Conservation (phyloP, 257 asterid species). For the Cinchona pubescens region DNA sequence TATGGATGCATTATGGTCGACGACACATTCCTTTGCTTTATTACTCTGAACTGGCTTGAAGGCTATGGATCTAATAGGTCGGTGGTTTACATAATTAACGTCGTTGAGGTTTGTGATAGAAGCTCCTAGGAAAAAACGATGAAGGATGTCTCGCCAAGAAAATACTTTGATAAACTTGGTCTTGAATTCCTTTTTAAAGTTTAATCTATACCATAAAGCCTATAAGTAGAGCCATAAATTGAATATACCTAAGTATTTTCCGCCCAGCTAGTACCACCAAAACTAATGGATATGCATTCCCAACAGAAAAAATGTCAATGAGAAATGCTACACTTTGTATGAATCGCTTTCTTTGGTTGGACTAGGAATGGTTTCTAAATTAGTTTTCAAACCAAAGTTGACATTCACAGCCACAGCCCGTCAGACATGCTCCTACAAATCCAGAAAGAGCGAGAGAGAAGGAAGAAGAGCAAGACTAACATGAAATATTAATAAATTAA, state of each 20-base stretch:
- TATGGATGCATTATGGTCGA: neutral
- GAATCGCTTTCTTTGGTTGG: neutral
- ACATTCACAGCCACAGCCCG: neutral
- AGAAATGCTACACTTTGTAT: too few relatives aligned
- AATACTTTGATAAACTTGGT: too few relatives aligned
- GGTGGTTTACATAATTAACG: neutral
- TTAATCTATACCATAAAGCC: too few relatives aligned
- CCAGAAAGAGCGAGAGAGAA: neutral
- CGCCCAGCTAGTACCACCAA: neutral
- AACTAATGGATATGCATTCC: neutral
- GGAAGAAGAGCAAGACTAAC: neutral
- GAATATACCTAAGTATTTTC: too few relatives aligned
- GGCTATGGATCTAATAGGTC: neutral
- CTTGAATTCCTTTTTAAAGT: too few relatives aligned
- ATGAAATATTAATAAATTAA: neutral
- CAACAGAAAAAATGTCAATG: neutral
- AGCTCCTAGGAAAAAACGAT: neutral
- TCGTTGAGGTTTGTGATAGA: neutral
- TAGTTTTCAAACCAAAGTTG: neutral
- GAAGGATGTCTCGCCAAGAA: too few relatives aligned
- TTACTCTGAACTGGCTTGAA: neutral
- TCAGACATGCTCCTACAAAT: neutral
- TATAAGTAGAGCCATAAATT: too few relatives aligned
- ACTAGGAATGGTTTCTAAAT: too few relatives aligned
- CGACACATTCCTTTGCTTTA: neutral